Evolutionary conservation across 495 filamentous ascomycete genomes (phyloP).

Genomic region (Penicillium angulare): DNA sequence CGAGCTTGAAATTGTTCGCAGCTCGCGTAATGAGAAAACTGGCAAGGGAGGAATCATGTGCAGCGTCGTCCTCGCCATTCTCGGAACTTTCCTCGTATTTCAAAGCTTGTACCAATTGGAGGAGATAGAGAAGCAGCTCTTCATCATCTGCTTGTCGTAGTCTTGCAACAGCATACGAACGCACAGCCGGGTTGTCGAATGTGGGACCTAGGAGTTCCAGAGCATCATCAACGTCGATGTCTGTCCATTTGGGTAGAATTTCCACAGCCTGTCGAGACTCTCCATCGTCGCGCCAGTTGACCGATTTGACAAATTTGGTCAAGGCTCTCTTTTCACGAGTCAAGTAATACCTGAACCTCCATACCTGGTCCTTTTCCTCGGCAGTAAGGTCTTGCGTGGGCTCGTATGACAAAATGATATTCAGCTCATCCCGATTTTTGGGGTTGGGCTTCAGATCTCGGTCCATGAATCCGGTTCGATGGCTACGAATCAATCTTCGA

Average conservation of each 20-base stretch:
- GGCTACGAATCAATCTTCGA: conserved; percentile 82
- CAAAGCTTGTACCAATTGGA: conserved; percentile 93
- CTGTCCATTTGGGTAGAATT: conserved; percentile 90
- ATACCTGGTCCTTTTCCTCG: conserved; percentile 93
- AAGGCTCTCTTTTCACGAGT: conserved; percentile 89
- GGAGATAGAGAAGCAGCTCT: conserved; percentile 85
- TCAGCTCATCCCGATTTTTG: conserved; percentile 92
- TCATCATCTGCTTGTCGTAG: conserved; percentile 90
- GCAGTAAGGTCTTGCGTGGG: conserved; percentile 83
- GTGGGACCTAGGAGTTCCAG: conserved; percentile 90
- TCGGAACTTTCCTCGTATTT: conserved; percentile 83
- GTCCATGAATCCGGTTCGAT: conserved; percentile 89
- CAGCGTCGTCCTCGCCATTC: conserved; percentile 57
- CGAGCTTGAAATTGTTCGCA: conserved; percentile 79
- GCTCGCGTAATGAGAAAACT: conserved; percentile 86
- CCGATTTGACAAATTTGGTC: conserved; percentile 97
- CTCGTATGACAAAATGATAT: conserved; percentile 86
- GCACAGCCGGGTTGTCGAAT: conserved; percentile 82
- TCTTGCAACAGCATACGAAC: conserved; percentile 90
- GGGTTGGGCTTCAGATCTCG: conserved; percentile 93
- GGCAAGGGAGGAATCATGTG: conserved; percentile 83
- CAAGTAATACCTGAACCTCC: conserved; percentile 94
- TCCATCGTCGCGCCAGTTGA: conserved; percentile 84
- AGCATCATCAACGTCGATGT: conserved; percentile 96
- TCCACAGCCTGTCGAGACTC: conserved; percentile 88